phyloP scores from a whole-genome alignment of 805 yeast species.

The Barnettozyma populi region DNA sequence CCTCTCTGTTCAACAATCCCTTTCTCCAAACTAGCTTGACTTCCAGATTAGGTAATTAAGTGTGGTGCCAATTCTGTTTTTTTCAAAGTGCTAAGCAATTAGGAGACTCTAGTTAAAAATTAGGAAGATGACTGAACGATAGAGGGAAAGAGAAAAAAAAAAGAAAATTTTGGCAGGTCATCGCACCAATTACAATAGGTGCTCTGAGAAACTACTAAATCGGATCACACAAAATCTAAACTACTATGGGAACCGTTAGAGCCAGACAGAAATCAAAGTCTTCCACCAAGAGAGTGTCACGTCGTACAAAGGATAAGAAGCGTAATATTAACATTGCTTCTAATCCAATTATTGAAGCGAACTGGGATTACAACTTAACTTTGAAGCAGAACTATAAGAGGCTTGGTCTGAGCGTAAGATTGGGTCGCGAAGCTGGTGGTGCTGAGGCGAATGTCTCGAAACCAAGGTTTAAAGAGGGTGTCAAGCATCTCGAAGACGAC shows the following conservation, averaged over 20 bases:
- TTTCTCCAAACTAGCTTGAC: neutral
- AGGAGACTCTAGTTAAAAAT: too few species aligned
- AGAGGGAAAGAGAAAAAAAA: neutral
- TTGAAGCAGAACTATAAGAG: conserved; percentile 80
- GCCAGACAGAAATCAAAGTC: conserved; percentile 79
- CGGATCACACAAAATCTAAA: neutral
- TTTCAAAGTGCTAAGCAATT: too few species aligned
- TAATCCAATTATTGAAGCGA: conserved; percentile 78
- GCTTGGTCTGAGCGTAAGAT: conserved; percentile 66
- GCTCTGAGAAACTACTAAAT: neutral
- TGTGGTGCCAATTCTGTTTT: neutral
- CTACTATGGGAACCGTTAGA: conserved; percentile 65
- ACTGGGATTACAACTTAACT: conserved; percentile 86
- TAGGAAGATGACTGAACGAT: too few species aligned
- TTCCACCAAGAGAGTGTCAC: conserved; percentile 61
- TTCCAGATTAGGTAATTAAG: neutral
- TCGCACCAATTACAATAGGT: neutral
- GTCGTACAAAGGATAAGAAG: conserved; percentile 65
- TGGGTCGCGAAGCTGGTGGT: conserved; percentile 77
- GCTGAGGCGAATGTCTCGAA: conserved; percentile 49
- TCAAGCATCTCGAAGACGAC: conserved; percentile 18
- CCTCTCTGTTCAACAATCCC: neutral
- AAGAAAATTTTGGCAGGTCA: conserved; percentile 3
- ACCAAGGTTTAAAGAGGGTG: conserved; percentile 29
- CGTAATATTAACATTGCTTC: conserved; percentile 59